phyloP scores from a whole-genome alignment of 495 filamentous ascomycete species.

The Penicillium paradoxum region DNA sequence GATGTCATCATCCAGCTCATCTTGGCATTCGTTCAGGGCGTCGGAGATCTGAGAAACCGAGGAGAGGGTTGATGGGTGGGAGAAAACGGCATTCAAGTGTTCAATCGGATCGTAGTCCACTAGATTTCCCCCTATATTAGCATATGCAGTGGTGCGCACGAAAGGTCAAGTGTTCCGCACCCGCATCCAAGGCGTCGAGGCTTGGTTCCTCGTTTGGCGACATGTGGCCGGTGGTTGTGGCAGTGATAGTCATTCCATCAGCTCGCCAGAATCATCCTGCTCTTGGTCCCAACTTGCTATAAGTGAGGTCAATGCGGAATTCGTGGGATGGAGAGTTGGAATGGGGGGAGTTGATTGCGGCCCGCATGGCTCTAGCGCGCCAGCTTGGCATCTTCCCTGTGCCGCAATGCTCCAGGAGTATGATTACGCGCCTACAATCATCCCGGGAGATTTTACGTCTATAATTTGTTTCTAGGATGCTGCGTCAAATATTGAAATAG shows the following conservation, averaged over 20 bases:
- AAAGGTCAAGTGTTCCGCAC: conserved; percentile 19
- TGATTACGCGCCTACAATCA: background rate
- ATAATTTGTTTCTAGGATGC: background rate
- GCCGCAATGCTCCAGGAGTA: background rate
- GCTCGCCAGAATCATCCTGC: conserved; percentile 32
- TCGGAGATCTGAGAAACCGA: conserved; percentile 67
- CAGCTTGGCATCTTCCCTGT: conserved; percentile 26
- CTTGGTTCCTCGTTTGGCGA: conserved; percentile 32
- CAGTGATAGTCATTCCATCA: conserved; percentile 41
- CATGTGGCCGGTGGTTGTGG: conserved; percentile 36
- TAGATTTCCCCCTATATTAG: conserved; percentile 35
- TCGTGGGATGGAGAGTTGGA: conserved; percentile 2
- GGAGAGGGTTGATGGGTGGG: conserved; percentile 80
- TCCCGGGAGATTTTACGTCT: background rate
- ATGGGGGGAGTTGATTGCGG: conserved; percentile 10
- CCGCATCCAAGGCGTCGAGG: conserved; percentile 43
- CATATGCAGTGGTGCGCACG: conserved; percentile 1
- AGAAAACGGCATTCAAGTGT: conserved; percentile 91
- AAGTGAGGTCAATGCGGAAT: conserved; percentile 16
- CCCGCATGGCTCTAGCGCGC: conserved; percentile 19
- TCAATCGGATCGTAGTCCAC: conserved; percentile 91
- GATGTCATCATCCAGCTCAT: conserved; percentile 82
- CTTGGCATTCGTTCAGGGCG: conserved; percentile 68
- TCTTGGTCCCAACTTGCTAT: conserved; percentile 16
- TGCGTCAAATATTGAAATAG: background rate